phyloP scores from a whole-genome alignment of 805 yeast species.

The Nakazawaea sp. region DNA sequence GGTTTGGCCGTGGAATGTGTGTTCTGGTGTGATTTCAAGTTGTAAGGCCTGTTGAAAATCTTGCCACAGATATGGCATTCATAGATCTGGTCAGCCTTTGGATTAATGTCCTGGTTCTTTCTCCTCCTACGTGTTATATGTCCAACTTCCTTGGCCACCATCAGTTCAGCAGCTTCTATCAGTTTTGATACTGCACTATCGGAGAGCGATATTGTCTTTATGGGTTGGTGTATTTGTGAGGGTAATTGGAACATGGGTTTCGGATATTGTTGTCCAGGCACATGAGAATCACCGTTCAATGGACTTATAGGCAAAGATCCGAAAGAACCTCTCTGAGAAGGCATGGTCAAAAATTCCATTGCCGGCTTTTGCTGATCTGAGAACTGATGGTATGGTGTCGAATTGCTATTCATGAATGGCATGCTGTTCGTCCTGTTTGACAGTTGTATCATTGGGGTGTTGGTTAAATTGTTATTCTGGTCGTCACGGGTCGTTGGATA shows the following conservation, averaged over 20 bases:
- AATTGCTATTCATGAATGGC: no score
- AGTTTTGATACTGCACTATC: constrained; percentile 9
- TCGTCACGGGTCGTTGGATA: no score
- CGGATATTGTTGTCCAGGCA: no score
- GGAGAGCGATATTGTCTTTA: constrained; percentile 20
- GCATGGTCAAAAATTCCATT: neutral
- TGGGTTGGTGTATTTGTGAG: neutral
- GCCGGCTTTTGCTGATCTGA: neutral
- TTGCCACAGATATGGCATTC: constrained; percentile 38
- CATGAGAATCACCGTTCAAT: neutral
- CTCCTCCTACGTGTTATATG: constrained; percentile 3
- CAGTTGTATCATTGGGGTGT: no score
- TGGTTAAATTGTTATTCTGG: no score
- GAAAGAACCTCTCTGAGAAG: neutral
- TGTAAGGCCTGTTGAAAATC: constrained; percentile 40
- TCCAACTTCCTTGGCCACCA: constrained; percentile 10
- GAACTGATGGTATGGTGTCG: neutral
- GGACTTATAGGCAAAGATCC: neutral
- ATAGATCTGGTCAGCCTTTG: constrained; percentile 13
- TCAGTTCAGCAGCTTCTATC: constrained; percentile 12
- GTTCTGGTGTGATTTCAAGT: constrained; percentile 41
- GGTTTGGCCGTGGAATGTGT: constrained; percentile 65
- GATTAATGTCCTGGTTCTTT: no score
- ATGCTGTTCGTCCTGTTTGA: no score
- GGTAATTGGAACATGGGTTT: constrained; percentile 5